phyloP scores from a whole-genome alignment of 768 basidiomycete species.

The Hygrophorus pudorinus region DNA sequence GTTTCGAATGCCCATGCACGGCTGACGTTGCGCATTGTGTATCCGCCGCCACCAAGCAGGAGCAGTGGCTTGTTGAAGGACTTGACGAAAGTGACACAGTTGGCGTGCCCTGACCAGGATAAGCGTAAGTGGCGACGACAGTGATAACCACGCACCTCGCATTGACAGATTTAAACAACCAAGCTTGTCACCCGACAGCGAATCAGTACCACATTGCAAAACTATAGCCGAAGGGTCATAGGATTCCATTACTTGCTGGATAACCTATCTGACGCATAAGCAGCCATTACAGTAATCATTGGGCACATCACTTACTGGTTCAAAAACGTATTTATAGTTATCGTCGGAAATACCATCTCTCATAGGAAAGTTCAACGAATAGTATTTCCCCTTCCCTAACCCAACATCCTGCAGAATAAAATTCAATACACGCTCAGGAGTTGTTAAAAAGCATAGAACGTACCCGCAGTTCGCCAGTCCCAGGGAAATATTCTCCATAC shows the following conservation, averaged over 20 bases:
- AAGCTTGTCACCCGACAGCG: slow-evolving; percentile 88
- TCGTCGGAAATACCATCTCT: slow-evolving; percentile 94
- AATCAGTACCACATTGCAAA: slow-evolving; percentile 94
- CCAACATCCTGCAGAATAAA: slow-evolving; percentile 73
- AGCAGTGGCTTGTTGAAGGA: slow-evolving; percentile 79
- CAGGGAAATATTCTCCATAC: slow-evolving; percentile 92
- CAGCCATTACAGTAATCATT: slow-evolving; percentile 1
- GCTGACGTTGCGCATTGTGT: slow-evolving; percentile 95
- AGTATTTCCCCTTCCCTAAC: slow-evolving; percentile 73
- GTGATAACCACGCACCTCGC: slow-evolving; percentile 26
- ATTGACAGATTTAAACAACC: slow-evolving; percentile 96
- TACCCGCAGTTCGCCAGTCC: slow-evolving; percentile 40
- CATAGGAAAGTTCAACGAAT: slow-evolving; percentile 87
- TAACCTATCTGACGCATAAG: slow-evolving; percentile 39
- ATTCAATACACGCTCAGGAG: slow-evolving; percentile 40
- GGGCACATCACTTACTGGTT: slow-evolving; percentile 53
- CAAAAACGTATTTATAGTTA: slow-evolving; percentile 78
- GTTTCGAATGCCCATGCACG: slow-evolving; percentile 96
- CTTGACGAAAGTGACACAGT: slow-evolving; percentile 81
- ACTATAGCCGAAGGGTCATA: slow-evolving; percentile 77
- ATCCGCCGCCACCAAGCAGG: slow-evolving; percentile 91
- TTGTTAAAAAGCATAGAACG: not conserved
- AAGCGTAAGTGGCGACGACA: not conserved
- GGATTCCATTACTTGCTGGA: slow-evolving; percentile 84
- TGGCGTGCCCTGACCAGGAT: slow-evolving; percentile 60